Conservation (phyloP, 352 stramenopile species). For the Phytophthora europaea region DNA sequence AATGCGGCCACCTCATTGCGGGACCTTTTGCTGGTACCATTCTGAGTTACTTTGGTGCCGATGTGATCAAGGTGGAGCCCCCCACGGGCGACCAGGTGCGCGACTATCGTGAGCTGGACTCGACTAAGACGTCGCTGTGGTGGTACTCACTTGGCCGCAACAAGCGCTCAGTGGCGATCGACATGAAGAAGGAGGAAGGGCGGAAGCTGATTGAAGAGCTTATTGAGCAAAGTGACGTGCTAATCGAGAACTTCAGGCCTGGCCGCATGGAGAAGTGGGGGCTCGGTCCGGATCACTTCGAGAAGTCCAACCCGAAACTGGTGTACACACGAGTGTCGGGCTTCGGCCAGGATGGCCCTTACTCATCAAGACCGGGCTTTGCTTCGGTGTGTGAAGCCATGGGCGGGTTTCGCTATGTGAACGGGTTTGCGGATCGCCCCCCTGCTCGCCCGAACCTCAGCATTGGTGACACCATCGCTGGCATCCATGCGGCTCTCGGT, state of each 20-base stretch:
- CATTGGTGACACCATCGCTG: constrained; percentile 86
- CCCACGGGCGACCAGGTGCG: constrained; percentile 87
- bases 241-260: constrained; percentile 92
- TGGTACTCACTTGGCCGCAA: constrained; percentile 92
- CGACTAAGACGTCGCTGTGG: constrained; percentile 84
- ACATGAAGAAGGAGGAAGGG: constrained; percentile 80
- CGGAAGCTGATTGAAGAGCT: constrained; percentile 78
- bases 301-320: constrained; percentile 79
- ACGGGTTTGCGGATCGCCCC: constrained; percentile 84
- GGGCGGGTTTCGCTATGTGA: constrained; percentile 89
- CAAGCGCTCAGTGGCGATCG: constrained; percentile 87
- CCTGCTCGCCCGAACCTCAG: constrained; percentile 87
- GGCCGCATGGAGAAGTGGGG: constrained; percentile 91
- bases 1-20: constrained; percentile 85
- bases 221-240: constrained; percentile 78
- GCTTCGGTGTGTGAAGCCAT: constrained; percentile 90
- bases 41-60: constrained; percentile 90
- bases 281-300: constrained; percentile 80
- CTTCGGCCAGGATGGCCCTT: constrained; percentile 87
- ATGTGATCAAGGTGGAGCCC: constrained; percentile 93
- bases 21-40: constrained; percentile 87
- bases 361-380: constrained; percentile 82
- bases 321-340: constrained; percentile 89
- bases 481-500: constrained; percentile 84
- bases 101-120: constrained; percentile 81